Percentiles rank a stretch among this genome's conserved stretches.
Evolutionary conservation across 306 rosid genomes (phyloP).

Genomic region (Crotalaria pallida): DNA sequence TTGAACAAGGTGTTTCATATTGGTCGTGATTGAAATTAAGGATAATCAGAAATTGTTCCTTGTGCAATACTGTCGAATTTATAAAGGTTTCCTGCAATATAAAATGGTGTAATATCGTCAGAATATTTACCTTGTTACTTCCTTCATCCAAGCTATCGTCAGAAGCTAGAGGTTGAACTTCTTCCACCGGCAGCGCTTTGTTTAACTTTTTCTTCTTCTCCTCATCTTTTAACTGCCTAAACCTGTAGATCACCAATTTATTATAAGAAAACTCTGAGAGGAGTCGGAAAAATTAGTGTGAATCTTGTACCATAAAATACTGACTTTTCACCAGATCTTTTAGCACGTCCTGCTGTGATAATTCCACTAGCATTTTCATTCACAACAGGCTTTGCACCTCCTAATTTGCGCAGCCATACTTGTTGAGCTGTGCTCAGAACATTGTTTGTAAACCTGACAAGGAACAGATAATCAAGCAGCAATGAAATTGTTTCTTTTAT

Average conservation of each 20-base stretch:
- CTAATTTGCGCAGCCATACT: constrained; percentile 92
- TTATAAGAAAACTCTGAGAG: constrained; percentile 2
- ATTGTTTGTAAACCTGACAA: constrained; percentile 80
- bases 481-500: constrained; percentile 6
- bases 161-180: constrained; percentile 53
- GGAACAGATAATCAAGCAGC: not conserved
- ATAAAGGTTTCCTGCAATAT: not conserved
- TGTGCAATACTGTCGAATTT: not conserved
- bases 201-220: constrained; percentile 48
- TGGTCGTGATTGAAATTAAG: constrained; percentile 1
- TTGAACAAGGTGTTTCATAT: not conserved
- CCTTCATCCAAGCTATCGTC: constrained; percentile 44
- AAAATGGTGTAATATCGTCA: not conserved
- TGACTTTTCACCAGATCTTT: constrained; percentile 83
- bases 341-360: constrained; percentile 97
- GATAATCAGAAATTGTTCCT: constrained; percentile 5
- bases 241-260: constrained; percentile 45
- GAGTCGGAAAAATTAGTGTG: constrained; percentile 1
- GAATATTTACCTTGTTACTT: constrained; percentile 37
- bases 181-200: constrained; percentile 60
- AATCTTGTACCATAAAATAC: constrained; percentile 26
- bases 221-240: constrained; percentile 61
- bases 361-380: constrained; percentile 77
- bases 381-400: constrained; percentile 89
- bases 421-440: constrained; percentile 98